Evolutionary conservation across 306 rosid genomes (phyloP).

Genomic region (Senna siamea): DNA sequence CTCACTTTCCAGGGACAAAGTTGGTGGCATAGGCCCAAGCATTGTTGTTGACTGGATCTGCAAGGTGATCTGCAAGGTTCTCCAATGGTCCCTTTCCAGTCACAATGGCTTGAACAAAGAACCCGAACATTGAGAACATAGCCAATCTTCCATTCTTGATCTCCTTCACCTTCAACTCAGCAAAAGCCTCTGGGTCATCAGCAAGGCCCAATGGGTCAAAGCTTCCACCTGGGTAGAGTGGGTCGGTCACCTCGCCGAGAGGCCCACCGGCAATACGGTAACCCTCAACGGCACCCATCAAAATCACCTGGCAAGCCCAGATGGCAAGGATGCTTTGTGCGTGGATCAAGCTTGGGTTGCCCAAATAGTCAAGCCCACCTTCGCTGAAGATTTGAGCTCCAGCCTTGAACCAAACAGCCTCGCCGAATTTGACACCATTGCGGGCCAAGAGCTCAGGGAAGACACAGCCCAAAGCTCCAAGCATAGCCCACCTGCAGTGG

Average conservation of each 20-base stretch:
- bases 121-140: conserved; percentile 95
- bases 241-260: conserved; percentile 81
- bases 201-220: conserved; percentile 96
- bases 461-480: conserved; percentile 82
- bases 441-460: conserved; percentile 88
- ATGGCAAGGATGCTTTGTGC: conserved; percentile 96
- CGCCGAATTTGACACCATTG: conserved; percentile 84
- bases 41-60: conserved; percentile 97
- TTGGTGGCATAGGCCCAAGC: conserved; percentile 94
- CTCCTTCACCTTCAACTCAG: conserved; percentile 93
- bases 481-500: conserved; percentile 94
- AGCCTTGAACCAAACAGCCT: conserved; percentile 95
- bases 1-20: conserved; percentile 97
- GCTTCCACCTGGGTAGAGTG: conserved; percentile 96
- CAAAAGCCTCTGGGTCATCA: conserved; percentile 94
- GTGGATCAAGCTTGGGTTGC: conserved; percentile 87
- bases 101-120: conserved; percentile 91
- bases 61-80: conserved; percentile 91
- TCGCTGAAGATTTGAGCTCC: conserved; percentile 91
- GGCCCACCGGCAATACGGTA: conserved; percentile 92
- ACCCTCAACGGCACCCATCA: conserved; percentile 95
- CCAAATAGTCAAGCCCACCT: conserved; percentile 96
- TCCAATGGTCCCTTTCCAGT: conserved; percentile 90
- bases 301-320: conserved; percentile 76
- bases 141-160: conserved; percentile 87